These are phyloP conservation scores for Aureobasidium sp. DNA, from an alignment of 2,329 filamentous ascomycete species.

Conservation along the genomic window DNA sequence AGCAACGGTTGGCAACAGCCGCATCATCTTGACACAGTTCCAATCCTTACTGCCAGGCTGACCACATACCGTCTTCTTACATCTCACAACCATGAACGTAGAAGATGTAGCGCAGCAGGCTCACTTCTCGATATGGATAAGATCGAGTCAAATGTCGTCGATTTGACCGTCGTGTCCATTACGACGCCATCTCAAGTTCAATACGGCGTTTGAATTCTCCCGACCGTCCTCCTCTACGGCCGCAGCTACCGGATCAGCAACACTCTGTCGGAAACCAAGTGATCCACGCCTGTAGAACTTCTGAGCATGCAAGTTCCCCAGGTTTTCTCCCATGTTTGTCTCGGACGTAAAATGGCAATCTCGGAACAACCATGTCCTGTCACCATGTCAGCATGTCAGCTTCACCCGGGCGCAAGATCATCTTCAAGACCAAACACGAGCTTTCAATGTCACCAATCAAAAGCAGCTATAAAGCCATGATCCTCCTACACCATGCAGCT, in stretches of 20 bases:
- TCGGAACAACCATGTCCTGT: not conserved
- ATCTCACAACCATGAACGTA: not conserved
- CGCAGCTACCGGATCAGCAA: not conserved
- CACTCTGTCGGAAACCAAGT: not conserved
- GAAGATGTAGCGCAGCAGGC: not conserved
- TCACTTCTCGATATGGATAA: too few species aligned
- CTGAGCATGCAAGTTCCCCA: not conserved
- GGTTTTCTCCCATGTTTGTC: too few species aligned
- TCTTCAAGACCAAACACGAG: not conserved
- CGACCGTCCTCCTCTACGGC: not conserved
- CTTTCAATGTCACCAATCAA: not conserved
- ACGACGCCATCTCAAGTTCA: not conserved
- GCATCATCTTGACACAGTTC: not conserved
- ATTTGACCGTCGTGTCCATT: too few species aligned
- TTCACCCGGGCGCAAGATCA: not conserved
- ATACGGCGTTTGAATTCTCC: not conserved
- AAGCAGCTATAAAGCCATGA: not conserved
- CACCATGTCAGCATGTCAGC: slow-evolving; percentile 3
- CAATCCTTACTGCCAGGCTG: not conserved
- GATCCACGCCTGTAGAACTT: not conserved
- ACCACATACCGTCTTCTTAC: not conserved
- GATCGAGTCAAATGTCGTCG: too few species aligned
- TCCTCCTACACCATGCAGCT: not conserved
- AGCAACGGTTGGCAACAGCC: not conserved
- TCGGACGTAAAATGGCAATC: not conserved